These are phyloP conservation scores for Diaporthe citri DNA, from an alignment of 2,329 filamentous ascomycete species.

Conservation along the genomic window DNA sequence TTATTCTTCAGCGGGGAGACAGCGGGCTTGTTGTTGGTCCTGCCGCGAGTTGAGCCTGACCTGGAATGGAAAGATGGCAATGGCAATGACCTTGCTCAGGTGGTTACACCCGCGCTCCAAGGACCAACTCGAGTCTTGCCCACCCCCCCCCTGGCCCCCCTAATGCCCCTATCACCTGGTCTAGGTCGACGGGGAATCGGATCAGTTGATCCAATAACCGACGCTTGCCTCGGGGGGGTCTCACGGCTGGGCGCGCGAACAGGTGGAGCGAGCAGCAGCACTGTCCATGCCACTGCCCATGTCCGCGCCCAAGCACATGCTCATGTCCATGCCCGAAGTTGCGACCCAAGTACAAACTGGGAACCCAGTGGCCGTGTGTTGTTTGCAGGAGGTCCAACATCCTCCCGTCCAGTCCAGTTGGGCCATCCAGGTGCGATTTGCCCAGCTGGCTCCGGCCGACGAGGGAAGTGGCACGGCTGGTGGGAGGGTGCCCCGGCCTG, in stretches of 20 bases:
- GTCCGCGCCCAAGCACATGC: conserved; percentile 26
- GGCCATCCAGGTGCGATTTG: conserved; percentile 6
- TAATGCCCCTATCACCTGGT: conserved; percentile 7
- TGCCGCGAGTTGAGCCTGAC: conserved; percentile 17
- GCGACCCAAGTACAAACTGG: conserved; percentile 31
- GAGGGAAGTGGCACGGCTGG: conserved; percentile 22
- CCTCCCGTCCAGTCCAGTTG: conserved; percentile 6
- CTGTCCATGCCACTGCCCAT: conserved; percentile 18
- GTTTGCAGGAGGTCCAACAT: conserved; percentile 27
- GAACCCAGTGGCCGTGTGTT: conserved; percentile 11
- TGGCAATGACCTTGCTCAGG: conserved; percentile 22
- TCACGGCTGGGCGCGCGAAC: conserved; percentile 37
- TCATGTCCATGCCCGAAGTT: conserved; percentile 17
- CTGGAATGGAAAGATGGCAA: conserved; percentile 17
- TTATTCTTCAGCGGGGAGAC: conserved; percentile 13
- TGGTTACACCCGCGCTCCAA: conserved; percentile 30
- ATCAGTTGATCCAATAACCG: conserved; percentile 25
- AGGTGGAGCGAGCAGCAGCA: conserved; percentile 32
- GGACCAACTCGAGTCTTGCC: conserved; percentile 21
- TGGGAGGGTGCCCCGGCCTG: background rate
- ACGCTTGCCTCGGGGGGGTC: conserved; percentile 31
- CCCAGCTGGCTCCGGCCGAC: conserved; percentile 16
- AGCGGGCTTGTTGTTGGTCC: background rate
- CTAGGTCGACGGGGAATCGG: conserved; percentile 26
- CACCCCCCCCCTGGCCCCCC: conserved; percentile 18